phyloP scores from a whole-genome alignment of 73 alveolate species.

The Stentor coeruleus region DNA sequence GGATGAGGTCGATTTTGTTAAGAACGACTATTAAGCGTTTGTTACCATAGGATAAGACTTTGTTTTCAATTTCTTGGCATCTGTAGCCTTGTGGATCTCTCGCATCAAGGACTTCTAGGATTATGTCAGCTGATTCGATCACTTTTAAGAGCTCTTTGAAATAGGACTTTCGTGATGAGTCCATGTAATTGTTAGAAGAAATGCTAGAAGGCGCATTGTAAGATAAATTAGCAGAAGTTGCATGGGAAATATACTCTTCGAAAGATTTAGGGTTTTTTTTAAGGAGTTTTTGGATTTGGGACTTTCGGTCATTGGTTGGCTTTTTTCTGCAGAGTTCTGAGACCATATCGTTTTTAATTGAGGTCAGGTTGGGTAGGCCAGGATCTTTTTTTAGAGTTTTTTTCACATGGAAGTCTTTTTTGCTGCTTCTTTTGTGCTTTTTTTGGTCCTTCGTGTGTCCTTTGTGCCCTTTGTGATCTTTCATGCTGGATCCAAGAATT shows the following conservation, averaged over 20 bases:
- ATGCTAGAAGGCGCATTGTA: conserved; percentile 25
- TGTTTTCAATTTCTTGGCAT: conserved; percentile 80
- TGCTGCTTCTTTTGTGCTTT: not conserved
- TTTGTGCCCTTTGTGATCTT: not conserved
- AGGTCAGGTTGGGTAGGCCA: conserved; percentile 50
- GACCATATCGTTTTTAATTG: conserved; percentile 44
- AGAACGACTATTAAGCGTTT: conserved; percentile 88
- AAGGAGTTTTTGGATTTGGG: conserved; percentile 29
- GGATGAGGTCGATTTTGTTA: conserved; percentile 96
- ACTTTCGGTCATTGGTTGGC: conserved; percentile 44
- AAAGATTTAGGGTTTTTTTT: conserved; percentile 22
- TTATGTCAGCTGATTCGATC: conserved; percentile 90
- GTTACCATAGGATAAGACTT: conserved; percentile 62
- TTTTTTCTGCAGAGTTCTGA: conserved; percentile 50
- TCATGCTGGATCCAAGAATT: too few species aligned
- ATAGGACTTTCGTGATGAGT: conserved; percentile 70
- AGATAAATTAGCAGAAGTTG: conserved; percentile 27
- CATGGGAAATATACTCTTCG: conserved; percentile 26
- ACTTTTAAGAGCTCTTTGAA: conserved; percentile 82
- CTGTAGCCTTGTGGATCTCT: conserved; percentile 97
- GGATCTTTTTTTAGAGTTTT: conserved; percentile 31
- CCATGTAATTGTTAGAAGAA: conserved; percentile 26
- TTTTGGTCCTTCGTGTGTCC: not conserved
- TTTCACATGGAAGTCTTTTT: not conserved
- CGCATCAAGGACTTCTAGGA: conserved; percentile 95